phyloP scores from a whole-genome alignment of 331 rosid species.

The Rosa hybrid region DNA sequence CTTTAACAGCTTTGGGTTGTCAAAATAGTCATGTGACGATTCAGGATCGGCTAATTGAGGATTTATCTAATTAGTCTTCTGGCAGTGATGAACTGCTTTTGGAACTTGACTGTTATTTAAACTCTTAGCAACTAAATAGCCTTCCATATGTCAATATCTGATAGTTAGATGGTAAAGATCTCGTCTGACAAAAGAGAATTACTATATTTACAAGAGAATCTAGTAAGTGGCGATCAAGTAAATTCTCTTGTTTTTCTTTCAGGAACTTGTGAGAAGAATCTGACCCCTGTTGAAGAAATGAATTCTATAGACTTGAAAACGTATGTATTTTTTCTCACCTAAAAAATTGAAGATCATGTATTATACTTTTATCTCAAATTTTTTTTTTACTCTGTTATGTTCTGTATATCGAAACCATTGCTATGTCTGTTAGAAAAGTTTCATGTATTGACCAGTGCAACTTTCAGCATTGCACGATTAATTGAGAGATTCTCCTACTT shows the following conservation, averaged over 20 bases:
- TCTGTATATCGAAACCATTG: slow-evolving; percentile 2
- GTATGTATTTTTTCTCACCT: slow-evolving; percentile 42
- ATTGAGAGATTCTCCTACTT: neutral
- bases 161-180: neutral
- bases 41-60: neutral
- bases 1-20: neutral
- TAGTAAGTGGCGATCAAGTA: neutral
- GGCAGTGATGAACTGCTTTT: neutral
- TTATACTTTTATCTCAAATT: neutral
- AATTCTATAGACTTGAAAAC: slow-evolving; percentile 64
- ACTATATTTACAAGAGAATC: neutral
- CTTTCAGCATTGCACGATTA: neutral
- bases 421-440: neutral
- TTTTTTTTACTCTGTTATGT: neutral
- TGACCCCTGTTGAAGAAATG: slow-evolving; percentile 53
- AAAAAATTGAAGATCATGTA: neutral
- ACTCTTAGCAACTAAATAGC: neutral
- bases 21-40: neutral
- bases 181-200: neutral
- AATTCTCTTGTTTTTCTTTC: slow-evolving; percentile 32
- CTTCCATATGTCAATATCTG: neutral
- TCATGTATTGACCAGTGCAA: neutral
- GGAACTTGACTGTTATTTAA: neutral
- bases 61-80: neutral
- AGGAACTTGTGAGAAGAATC: slow-evolving; percentile 62